Percentiles rank a stretch among this genome's conserved stretches.
phyloP scores from a whole-genome alignment of 441 rosid genomes.

The Erodium texanum region DNA sequence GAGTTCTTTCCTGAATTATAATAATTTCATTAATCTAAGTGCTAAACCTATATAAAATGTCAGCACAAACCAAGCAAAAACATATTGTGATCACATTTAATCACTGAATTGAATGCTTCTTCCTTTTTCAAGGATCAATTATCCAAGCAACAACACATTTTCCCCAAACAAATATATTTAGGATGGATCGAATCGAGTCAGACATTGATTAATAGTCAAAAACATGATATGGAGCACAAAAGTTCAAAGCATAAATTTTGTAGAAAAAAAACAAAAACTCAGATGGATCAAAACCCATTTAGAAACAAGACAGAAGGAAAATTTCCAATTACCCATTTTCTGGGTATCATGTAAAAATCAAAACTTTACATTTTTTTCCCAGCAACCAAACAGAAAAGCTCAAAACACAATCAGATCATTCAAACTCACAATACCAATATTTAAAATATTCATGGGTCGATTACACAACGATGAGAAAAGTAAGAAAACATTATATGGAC shows the following conservation, averaged over 20 bases:
- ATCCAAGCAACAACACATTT: background rate
- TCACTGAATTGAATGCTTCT: background rate
- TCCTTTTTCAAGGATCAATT: background rate
- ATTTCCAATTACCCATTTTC: background rate
- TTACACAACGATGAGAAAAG: background rate
- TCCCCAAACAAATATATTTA: background rate
- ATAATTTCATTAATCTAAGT: background rate
- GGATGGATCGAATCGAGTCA: background rate
- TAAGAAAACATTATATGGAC: background rate
- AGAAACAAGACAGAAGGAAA: background rate
- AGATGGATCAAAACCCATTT: background rate
- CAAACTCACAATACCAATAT: background rate
- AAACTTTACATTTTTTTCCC: background rate
- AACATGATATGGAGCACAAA: background rate
- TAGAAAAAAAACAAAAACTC: background rate
- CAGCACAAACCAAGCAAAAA: background rate
- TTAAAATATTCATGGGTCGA: background rate
- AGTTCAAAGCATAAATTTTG: background rate
- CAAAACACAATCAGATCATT: background rate
- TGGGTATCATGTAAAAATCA: constrained; percentile 1
- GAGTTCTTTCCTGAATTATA: constrained; percentile 29
- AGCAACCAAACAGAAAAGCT: constrained; percentile 1
- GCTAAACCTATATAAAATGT: background rate
- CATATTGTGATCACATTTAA: background rate
- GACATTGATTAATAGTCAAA: background rate